These are phyloP conservation scores for Mycena vulgaris DNA, from an alignment of 768 basidiomycete species.

Conservation along the genomic window DNA sequence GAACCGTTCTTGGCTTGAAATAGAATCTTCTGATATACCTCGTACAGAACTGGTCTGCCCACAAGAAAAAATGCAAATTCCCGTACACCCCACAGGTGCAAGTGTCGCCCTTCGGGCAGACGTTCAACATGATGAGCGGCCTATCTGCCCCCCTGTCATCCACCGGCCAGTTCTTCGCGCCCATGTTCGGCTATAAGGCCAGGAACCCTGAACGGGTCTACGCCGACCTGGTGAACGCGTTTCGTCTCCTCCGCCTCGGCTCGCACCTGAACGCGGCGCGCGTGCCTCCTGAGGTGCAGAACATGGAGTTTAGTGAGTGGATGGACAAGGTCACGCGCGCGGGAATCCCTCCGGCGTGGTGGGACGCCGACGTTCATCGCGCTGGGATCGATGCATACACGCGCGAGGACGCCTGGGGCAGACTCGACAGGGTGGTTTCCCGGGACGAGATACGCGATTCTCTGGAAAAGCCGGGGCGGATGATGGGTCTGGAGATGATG, in stretches of 20 bases:
- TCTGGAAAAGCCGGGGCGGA: background rate
- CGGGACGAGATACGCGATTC: slow-evolving; percentile 2
- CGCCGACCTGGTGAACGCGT: slow-evolving; percentile 24
- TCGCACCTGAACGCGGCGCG: slow-evolving; percentile 11
- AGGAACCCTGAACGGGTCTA: slow-evolving; percentile 7
- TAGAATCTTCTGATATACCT: no score
- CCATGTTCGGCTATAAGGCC: slow-evolving; percentile 25
- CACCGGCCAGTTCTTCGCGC: background rate
- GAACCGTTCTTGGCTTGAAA: no score
- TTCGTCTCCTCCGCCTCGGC: slow-evolving; percentile 21
- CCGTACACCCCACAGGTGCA: background rate
- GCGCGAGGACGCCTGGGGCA: slow-evolving; percentile 21
- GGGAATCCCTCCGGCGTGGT: slow-evolving; percentile 22
- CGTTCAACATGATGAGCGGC: slow-evolving; percentile 12
- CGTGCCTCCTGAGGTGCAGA: slow-evolving; percentile 1
- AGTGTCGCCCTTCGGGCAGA: slow-evolving; percentile 17
- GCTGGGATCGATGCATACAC: slow-evolving; percentile 14
- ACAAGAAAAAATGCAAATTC: slow-evolving; percentile 27
- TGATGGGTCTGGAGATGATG: slow-evolving; percentile 26
- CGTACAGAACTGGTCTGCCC: slow-evolving; percentile 25
- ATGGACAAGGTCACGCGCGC: slow-evolving; percentile 15
- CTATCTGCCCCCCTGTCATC: slow-evolving; percentile 12
- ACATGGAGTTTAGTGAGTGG: slow-evolving; percentile 26
- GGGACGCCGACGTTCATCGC: slow-evolving; percentile 20
- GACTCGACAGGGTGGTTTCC: slow-evolving; percentile 19